Evolutionary conservation across 176 grass and related monocot species (phyloP), one percentile per base, ranked within the genome.

Genomic region (Lolium multiflorum): DNA sequence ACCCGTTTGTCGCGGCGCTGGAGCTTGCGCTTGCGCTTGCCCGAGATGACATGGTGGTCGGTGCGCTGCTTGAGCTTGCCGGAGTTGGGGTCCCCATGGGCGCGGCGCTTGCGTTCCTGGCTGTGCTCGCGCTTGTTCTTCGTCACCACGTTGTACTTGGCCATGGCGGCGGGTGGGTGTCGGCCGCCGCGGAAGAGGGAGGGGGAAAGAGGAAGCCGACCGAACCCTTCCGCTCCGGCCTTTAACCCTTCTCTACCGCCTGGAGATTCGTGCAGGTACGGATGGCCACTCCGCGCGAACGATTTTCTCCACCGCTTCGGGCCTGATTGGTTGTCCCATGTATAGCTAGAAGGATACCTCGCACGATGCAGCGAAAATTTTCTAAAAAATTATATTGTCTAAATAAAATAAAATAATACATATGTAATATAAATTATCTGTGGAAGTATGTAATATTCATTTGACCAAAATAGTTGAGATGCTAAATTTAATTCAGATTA

Each of bases 21-120:
- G 80, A 92, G 74, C 87, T 89, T 89, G 65, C 87, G 90, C 74
- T 89, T 86, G 66, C 90, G 87, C 90, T 92, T 92, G 57, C 90
- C 90, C 67, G 90, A 92, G 59, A 92, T 17, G 67, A 74, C 81
- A 79, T 10, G 41, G 90, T 56, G 87, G 14, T 87, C 87, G 48
- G 5, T 89, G 26, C 72, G 87, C 18, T 92, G 90, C 90, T 83
- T 89, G 74, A 92, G 90, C 79, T 92, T 92, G 39, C 83, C 83
- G 25, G 83, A 80, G 10, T 81, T 81, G 57, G 90, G 87, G 14
- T 89, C 83, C 58, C 90, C 90, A 83, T 92, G 87, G 58, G 80
- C 52, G 6, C 44, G 83, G 74, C 90, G 90, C 87, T 87, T 92
- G 41, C 83, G 84, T 59, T 89, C 83, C 84, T 92, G 90, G 6